These are phyloP conservation scores for Vanilla planifolia DNA, from an alignment of 106 monocot genomes.

Conservation along the genomic window DNA sequence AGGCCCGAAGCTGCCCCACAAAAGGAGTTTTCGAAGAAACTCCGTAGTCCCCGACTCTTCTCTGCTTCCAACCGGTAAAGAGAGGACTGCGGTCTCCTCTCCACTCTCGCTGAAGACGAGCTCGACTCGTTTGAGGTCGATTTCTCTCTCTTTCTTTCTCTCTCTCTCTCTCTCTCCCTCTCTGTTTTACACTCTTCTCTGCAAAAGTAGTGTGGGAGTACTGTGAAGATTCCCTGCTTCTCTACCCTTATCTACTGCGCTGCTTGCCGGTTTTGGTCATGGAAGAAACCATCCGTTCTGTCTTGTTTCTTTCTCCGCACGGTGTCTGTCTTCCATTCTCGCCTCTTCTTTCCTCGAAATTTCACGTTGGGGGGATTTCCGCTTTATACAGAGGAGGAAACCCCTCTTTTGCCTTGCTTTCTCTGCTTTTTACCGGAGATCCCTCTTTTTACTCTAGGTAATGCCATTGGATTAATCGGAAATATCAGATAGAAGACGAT, in stretches of 20 bases:
- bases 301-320: constrained; percentile 8
- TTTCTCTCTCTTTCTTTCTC: constrained; percentile 1
- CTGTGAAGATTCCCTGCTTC: not conserved
- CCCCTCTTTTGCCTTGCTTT: constrained; percentile 9
- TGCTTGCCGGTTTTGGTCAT: not conserved
- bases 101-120: not conserved
- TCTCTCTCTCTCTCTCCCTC: constrained; percentile 7
- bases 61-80: not conserved
- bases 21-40: not conserved
- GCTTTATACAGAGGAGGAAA: constrained; percentile 1
- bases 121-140: too few species aligned
- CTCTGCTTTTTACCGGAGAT: not conserved
- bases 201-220: not conserved
- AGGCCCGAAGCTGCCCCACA: not conserved
- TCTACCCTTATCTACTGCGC: not conserved
- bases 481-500: not conserved
- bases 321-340: constrained; percentile 5
- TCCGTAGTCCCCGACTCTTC: not conserved
- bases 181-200: not conserved
- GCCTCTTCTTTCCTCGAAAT: constrained; percentile 16
- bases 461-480: not conserved
- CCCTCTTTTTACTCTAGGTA: not conserved
- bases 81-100: not conserved
- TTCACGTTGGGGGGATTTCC: constrained; percentile 11
- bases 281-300: constrained; percentile 2